A percentile compares a stretch with the other conserved stretches of the same genome.
These are phyloP conservation scores for Naganishia albida DNA, from an alignment of 1,284 basidiomycete species.

Conservation along the genomic window DNA sequence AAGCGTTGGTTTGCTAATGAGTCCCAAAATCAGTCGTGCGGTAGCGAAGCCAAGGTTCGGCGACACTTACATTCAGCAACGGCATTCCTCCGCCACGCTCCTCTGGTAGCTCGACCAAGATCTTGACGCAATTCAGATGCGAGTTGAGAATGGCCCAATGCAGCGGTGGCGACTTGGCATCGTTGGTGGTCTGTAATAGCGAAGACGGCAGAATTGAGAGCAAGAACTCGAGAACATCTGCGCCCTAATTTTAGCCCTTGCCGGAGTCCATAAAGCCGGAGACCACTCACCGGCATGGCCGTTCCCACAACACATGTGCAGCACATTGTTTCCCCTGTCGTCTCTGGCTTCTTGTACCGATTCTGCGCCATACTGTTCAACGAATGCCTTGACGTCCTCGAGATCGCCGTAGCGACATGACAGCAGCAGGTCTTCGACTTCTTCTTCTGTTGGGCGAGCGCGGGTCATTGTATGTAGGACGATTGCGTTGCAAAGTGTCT, in stretches of 20 bases:
- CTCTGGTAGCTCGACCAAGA: conserved; percentile 60
- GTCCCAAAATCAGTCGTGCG: neutral
- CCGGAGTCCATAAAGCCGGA: neutral
- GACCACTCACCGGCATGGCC: conserved; percentile 73
- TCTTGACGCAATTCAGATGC: conserved; percentile 67
- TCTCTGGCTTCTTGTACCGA: conserved; percentile 64
- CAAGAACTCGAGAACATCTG: conserved; percentile 72
- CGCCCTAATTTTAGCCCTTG: neutral
- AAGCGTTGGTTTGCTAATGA: conserved; percentile 47
- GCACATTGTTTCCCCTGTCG: conserved; percentile 70
- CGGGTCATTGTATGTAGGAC: neutral
- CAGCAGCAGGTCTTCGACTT: conserved; percentile 74
- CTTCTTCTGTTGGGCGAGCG: conserved; percentile 57
- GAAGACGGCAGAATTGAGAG: conserved; percentile 64
- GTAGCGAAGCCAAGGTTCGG: neutral
- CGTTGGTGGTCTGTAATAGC: conserved; percentile 65
- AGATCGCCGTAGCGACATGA: conserved; percentile 81
- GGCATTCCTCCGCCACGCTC: conserved; percentile 50
- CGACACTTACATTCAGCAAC: conserved; percentile 47
- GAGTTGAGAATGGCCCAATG: conserved; percentile 86
- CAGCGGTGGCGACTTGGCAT: conserved; percentile 71
- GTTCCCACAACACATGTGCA: conserved; percentile 84
- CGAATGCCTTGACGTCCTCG: conserved; percentile 69
- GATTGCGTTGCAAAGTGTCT: too few species aligned
- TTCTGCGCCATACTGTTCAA: conserved; percentile 62